Conservation (phyloP, 495 filamentous ascomycete genomes). For the Daldinia loculata region DNA sequence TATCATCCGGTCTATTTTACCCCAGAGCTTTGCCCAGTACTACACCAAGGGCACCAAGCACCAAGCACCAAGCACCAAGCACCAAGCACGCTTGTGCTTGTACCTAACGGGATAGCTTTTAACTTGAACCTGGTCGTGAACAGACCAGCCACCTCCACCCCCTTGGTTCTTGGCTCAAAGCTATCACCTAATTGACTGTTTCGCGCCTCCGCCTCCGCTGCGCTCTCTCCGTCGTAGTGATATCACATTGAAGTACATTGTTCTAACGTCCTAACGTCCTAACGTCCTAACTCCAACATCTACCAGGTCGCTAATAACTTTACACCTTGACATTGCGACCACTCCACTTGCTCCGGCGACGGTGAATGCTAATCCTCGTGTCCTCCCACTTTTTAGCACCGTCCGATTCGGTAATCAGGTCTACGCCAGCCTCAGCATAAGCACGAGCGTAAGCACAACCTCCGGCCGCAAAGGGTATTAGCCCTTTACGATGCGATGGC, state of each 20-base stretch:
- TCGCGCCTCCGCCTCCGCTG: constrained; percentile 24
- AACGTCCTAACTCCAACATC: constrained; percentile 17
- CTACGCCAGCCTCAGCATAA: constrained; percentile 7
- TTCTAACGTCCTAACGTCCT: constrained; percentile 7
- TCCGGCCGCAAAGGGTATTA: constrained; percentile 26
- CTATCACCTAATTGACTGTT: constrained; percentile 23
- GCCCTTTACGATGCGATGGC: constrained; percentile 58
- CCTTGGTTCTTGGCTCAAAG: constrained; percentile 1
- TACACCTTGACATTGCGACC: constrained; percentile 1
- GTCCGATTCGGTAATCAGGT: background rate
- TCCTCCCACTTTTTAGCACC: background rate
- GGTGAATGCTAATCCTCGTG: constrained; percentile 2
- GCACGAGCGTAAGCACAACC: constrained; percentile 5
- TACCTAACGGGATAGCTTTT: background rate
- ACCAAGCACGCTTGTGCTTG: background rate
- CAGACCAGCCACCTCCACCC: constrained; percentile 29
- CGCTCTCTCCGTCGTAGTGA: constrained; percentile 12
- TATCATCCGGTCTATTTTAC: constrained; percentile 23
- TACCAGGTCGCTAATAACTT: background rate
- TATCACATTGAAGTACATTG: background rate
- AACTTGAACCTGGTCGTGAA: background rate
- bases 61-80: constrained; percentile 5
- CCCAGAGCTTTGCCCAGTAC: constrained; percentile 18
- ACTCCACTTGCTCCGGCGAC: constrained; percentile 30
- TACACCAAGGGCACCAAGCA: constrained; percentile 7